Percentiles rank a stretch among this genome's conserved stretches.
These are phyloP conservation scores for Arachis hypogaea DNA, from an alignment of 306 rosid species.

Conservation along the genomic window DNA sequence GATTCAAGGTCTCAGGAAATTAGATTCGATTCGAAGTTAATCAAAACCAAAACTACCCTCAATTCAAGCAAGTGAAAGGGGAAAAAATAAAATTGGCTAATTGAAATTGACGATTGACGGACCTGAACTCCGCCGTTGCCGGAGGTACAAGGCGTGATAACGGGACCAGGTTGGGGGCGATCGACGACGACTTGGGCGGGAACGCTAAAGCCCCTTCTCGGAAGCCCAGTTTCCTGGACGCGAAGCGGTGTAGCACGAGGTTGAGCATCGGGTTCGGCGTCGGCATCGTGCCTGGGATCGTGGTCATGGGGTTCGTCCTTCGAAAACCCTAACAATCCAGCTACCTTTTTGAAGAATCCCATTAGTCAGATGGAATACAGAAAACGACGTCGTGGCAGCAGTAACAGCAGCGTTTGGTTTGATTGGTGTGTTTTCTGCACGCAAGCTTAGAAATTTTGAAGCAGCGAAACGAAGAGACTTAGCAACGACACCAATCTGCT, in stretches of 20 bases:
- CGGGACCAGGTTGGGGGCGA: slow-evolving; percentile 62
- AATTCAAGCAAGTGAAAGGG: neutral
- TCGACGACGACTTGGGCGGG: slow-evolving; percentile 69
- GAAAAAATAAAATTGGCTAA: neutral
- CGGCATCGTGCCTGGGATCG: slow-evolving; percentile 53
- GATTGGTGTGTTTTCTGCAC: no score
- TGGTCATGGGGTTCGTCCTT: slow-evolving; percentile 66
- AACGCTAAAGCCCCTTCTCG: slow-evolving; percentile 75
- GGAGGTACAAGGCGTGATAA: slow-evolving; percentile 63
- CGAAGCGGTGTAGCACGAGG: slow-evolving; percentile 42
- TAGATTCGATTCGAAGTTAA: neutral
- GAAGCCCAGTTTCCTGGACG: slow-evolving; percentile 56
- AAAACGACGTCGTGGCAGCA: slow-evolving; percentile 30
- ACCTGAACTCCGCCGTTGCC: slow-evolving; percentile 91
- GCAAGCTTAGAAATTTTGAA: no score
- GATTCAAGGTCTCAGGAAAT: slow-evolving; percentile 4
- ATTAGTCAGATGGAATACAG: slow-evolving; percentile 36
- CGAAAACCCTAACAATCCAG: slow-evolving; percentile 62
- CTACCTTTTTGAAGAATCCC: slow-evolving; percentile 58
- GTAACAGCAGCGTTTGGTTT: neutral
- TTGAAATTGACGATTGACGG: neutral
- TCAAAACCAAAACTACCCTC: no score
- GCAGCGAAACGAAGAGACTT: neutral
- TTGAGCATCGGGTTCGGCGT: slow-evolving; percentile 42
- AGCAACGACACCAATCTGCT: neutral